Conservation (phyloP, 805 yeast genomes). For the Metschnikowia cerradonensis region DNA sequence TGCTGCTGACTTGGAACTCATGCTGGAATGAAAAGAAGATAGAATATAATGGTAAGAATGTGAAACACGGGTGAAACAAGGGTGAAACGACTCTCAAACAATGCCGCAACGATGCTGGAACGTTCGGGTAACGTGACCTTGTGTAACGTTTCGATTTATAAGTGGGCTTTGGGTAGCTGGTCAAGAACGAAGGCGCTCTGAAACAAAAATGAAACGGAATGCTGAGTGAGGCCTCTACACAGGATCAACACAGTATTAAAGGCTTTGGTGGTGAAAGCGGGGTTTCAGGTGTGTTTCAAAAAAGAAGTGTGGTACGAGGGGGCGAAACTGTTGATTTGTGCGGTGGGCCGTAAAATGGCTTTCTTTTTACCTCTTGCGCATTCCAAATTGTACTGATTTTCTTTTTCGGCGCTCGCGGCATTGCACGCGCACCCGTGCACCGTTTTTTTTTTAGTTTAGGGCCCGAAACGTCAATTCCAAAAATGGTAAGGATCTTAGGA, state of each 20-base stretch:
- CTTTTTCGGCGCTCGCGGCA: slow-evolving; percentile 3
- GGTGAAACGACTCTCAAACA: not conserved
- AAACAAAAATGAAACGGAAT: too few species aligned
- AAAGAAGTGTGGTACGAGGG: slow-evolving; percentile 2
- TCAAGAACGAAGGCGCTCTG: too few species aligned
- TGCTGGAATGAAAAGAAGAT: slow-evolving; percentile 8
- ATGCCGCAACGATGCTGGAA: not conserved
- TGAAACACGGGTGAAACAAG: not conserved
- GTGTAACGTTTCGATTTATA: too few species aligned
- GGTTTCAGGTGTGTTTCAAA: not conserved
- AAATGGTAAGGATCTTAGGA: too few species aligned
- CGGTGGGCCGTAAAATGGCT: slow-evolving; percentile 4
- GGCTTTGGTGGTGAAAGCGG: not conserved
- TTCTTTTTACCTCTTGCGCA: slow-evolving; percentile 4
- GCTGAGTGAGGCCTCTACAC: not conserved
- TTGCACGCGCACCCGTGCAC: slow-evolving; percentile 1
- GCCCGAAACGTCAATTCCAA: too few species aligned
- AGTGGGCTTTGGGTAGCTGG: too few species aligned
- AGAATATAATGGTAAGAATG: not conserved
- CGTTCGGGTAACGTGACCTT: not conserved
- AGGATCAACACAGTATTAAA: not conserved
- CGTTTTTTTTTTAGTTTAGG: not conserved
- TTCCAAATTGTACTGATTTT: slow-evolving; percentile 2
- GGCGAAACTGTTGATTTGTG: slow-evolving; percentile 7
- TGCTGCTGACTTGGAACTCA: slow-evolving; percentile 62